Percentiles rank a stretch among this genome's conserved stretches.
Conservation (phyloP, 116 monocot species). For the Dioscorea cayenensis region DNA sequence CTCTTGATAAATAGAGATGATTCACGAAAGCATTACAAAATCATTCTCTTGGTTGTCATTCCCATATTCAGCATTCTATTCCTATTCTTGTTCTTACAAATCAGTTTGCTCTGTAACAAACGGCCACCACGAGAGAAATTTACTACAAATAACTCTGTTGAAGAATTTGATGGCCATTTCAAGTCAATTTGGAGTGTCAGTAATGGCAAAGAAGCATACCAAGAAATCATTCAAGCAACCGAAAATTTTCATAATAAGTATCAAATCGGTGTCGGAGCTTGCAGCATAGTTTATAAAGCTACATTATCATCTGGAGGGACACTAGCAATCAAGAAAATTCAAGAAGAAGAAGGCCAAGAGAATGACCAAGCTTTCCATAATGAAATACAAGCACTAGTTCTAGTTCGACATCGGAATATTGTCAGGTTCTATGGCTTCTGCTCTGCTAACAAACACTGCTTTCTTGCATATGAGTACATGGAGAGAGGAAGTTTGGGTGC, state of each 20-base stretch:
- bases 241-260: conserved; percentile 26
- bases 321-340: conserved; percentile 27
- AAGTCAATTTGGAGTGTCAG: conserved; percentile 13
- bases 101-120: neutral
- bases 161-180: neutral
- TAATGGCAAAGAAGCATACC: conserved; percentile 12
- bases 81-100: neutral
- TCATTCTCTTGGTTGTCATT: neutral
- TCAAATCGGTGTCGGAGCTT: conserved; percentile 17
- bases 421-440: conserved; percentile 35
- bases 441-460: conserved; percentile 5
- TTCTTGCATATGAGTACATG: conserved; percentile 24
- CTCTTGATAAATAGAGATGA: neutral
- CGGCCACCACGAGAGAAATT: neutral
- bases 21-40: neutral
- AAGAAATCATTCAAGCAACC: conserved; percentile 21
- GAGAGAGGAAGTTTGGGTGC: conserved; percentile 22
- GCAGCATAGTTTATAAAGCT: conserved; percentile 24
- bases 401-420: conserved; percentile 31
- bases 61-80: neutral
- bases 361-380: conserved; percentile 14
- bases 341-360: neutral
- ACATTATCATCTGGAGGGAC: conserved; percentile 1
- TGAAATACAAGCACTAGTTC: conserved; percentile 14
- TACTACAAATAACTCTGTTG: neutral